Evolutionary conservation across 306 rosid genomes (phyloP).

Genomic region (Vachellia collinsii): DNA sequence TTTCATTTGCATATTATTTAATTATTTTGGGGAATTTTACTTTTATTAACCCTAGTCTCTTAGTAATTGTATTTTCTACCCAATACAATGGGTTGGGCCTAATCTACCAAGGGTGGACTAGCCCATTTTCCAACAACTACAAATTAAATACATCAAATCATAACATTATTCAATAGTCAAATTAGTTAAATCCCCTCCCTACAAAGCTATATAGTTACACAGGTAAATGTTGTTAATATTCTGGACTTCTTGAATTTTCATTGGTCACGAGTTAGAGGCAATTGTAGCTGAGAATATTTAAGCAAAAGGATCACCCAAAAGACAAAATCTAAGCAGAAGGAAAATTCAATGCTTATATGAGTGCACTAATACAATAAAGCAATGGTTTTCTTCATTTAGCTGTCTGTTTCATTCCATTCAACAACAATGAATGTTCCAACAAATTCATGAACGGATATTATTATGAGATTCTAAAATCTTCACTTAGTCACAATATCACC

Average conservation of each 20-base stretch:
- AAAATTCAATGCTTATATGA: neutral
- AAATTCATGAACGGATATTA: neutral
- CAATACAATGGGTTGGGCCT: no score
- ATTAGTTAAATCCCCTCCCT: neutral
- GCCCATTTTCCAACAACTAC: no score
- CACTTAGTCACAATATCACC: neutral
- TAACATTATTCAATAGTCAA: neutral
- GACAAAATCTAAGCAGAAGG: neutral
- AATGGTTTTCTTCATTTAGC: conserved; percentile 52
- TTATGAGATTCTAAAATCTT: neutral
- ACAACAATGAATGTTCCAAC: neutral
- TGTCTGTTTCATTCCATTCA: conserved; percentile 82
- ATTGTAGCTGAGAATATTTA: neutral
- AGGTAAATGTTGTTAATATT: neutral
- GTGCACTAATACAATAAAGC: neutral
- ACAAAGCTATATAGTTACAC: neutral
- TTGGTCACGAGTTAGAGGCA: neutral
- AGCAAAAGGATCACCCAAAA: no score
- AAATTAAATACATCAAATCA: neutral
- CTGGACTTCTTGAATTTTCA: neutral
- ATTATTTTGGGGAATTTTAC: no score
- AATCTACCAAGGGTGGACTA: no score
- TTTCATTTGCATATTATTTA: no score
- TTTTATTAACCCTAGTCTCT: no score
- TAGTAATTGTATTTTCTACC: no score